Evolutionary conservation across 2,329 filamentous ascomycete species (phyloP).

Genomic region (Amesomyces nigricolor): DNA sequence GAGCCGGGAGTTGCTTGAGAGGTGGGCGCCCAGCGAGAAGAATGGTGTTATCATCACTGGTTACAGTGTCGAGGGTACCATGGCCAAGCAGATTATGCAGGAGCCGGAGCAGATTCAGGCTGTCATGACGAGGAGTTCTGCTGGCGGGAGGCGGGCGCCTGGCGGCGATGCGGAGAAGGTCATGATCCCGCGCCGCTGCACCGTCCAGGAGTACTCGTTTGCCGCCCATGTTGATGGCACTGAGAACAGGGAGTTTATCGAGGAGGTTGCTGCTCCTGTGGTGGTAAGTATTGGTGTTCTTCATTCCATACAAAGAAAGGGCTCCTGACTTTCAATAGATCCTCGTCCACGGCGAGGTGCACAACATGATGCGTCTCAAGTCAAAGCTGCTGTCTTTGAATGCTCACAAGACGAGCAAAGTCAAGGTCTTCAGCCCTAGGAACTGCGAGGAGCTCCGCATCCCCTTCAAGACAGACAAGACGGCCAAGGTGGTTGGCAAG

Average conservation of each 20-base stretch:
- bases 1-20: constrained; percentile 82
- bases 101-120: constrained; percentile 94
- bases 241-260: constrained; percentile 95
- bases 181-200: constrained; percentile 88
- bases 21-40: constrained; percentile 93
- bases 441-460: constrained; percentile 95
- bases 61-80: constrained; percentile 96
- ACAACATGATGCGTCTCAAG: constrained; percentile 96
- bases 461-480: constrained; percentile 91
- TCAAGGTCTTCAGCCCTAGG: constrained; percentile 87
- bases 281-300: constrained; percentile 59
- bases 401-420: constrained; percentile 69
- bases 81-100: constrained; percentile 92
- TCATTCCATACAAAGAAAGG: not conserved
- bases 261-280: constrained; percentile 84
- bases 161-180: constrained; percentile 74
- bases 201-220: constrained; percentile 89
- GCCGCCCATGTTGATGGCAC: constrained; percentile 94
- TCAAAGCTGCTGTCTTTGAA: constrained; percentile 93
- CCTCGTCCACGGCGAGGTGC: constrained; percentile 91
- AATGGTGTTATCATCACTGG: constrained; percentile 99
- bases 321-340: constrained; percentile 51
- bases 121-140: constrained; percentile 73
- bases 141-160: constrained; percentile 56
- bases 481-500: constrained; percentile 92